Evolutionary conservation across 768 basidiomycete species (phyloP), one percentile per base, ranked within the genome.

Genomic region (Tephrocybe sp.): DNA sequence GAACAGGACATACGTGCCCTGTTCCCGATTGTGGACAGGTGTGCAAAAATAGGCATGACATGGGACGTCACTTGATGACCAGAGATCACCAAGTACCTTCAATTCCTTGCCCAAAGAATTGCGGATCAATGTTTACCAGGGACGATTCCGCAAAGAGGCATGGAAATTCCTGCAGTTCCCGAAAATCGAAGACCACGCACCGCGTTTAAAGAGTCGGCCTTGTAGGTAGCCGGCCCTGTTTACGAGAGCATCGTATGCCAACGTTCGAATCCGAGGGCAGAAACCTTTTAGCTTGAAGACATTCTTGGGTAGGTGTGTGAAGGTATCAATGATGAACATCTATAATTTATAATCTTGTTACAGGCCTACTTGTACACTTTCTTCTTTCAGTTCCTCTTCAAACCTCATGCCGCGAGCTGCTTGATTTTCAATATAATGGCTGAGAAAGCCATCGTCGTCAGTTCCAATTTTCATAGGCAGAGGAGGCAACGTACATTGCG

Each of bases 401-500:
- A 3, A 5, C 38, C 41, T 62, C 65, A 72, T 59, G 73, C 68
- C 28, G 73, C 50, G 15, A 81, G 67, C 54, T 75, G 69, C 62
- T 77, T 75, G 62, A 81, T 78, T 69, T 75, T 78, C 51, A 60
- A 38, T 17, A 76, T 67, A 54, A 81, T 81, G n/a, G 78, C 77
- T 80, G 63, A 43, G 57, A 64, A 61, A 43, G 56, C 45, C 25
- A 28, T 37, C 14, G 3, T 18, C 9, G 15, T 10, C 26, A 11
- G 50, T 45, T 17, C 15, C 14, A 30, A 21, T 24, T 3, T 17
- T 47, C 42, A 59, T 25, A 49, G 24, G 50, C 20, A 21, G 10
- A 41, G 47, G 51, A 56, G 24, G 45, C 18, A 10, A 73, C 85
- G 43, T 61, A 90, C 88, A 81, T 66, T 87, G 79, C 23, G 90